Percentiles rank a stretch among this genome's conserved stretches.
Evolutionary conservation across 75 land plant species (phyloP).

Genomic region (Chamaecyparis obtusa): DNA sequence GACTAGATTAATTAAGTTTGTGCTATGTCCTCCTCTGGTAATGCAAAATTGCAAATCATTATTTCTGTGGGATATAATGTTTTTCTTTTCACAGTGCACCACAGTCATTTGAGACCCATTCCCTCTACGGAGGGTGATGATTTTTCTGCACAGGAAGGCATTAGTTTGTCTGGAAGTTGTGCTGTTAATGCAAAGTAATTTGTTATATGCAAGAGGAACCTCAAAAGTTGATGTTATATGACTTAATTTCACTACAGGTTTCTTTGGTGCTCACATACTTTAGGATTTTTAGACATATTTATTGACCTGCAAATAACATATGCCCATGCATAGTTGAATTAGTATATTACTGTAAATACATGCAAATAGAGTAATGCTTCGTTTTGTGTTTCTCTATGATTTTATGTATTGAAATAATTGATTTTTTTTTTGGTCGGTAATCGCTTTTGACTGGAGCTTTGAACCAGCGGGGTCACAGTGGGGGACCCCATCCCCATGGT

Average conservation of each 20-base stretch:
- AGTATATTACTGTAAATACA: not conserved
- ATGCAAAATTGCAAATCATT: not conserved
- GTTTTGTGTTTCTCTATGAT: not conserved
- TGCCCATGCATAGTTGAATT: not conserved
- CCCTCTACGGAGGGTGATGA: not conserved
- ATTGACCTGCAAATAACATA: too few relatives aligned
- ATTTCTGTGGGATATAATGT: not conserved
- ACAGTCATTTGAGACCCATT: not conserved
- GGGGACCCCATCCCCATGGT: too few relatives aligned
- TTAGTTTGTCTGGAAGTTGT: not conserved
- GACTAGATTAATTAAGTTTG: not conserved
- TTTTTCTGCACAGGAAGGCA: not conserved
- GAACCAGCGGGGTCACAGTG: too few relatives aligned
- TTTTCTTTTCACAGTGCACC: not conserved
- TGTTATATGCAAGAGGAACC: not conserved
- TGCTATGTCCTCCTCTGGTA: not conserved
- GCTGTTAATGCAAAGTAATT: not conserved
- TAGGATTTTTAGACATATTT: too few relatives aligned
- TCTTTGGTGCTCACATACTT: not conserved
- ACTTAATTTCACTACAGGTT: not conserved
- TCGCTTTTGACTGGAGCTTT: too few relatives aligned
- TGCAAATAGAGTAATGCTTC: not conserved
- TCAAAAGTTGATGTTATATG: not conserved
- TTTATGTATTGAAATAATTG: too few relatives aligned
- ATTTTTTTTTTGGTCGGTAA: too few relatives aligned